Conservation (phyloP, 73 alveolate genomes). For the Blepharisma stoltei region DNA sequence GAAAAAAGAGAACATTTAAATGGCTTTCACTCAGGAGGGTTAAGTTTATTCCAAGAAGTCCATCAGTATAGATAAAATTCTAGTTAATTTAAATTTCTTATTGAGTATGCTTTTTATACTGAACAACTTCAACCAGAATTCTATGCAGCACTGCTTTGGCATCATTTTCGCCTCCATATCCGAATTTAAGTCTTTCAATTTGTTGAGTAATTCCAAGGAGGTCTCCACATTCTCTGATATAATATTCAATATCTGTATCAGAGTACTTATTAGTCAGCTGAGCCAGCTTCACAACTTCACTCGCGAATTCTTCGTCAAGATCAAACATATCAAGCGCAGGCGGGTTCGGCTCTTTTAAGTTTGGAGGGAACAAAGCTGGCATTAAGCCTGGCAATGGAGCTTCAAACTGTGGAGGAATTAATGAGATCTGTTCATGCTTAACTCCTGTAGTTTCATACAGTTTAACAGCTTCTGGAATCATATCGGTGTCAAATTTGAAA, state of each 20-base stretch:
- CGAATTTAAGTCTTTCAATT: slow-evolving; percentile 46
- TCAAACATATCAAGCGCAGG: slow-evolving; percentile 96
- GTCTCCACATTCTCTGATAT: slow-evolving; percentile 89
- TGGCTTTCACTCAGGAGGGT: too few species aligned
- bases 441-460: slow-evolving; percentile 73
- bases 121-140: slow-evolving; percentile 19
- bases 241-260: slow-evolving; percentile 89
- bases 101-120: neutral
- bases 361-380: slow-evolving; percentile 98
- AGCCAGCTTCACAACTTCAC: slow-evolving; percentile 91
- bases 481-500: slow-evolving; percentile 86
- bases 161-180: slow-evolving; percentile 19
- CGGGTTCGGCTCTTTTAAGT: slow-evolving; percentile 91
- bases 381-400: slow-evolving; percentile 92
- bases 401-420: slow-evolving; percentile 98
- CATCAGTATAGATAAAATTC: too few species aligned
- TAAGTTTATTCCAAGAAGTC: too few species aligned
- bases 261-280: slow-evolving; percentile 90
- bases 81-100: too few species aligned
- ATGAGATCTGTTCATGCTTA: slow-evolving; percentile 88
- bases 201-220: slow-evolving; percentile 81
- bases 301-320: slow-evolving; percentile 96
- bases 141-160: slow-evolving; percentile 26
- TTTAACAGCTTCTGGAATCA: slow-evolving; percentile 83
- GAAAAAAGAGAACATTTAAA: too few species aligned